Evolutionary conservation across 78 protist genomes (phyloP).

Genomic region (Dictyostelium brefeldianum): DNA sequence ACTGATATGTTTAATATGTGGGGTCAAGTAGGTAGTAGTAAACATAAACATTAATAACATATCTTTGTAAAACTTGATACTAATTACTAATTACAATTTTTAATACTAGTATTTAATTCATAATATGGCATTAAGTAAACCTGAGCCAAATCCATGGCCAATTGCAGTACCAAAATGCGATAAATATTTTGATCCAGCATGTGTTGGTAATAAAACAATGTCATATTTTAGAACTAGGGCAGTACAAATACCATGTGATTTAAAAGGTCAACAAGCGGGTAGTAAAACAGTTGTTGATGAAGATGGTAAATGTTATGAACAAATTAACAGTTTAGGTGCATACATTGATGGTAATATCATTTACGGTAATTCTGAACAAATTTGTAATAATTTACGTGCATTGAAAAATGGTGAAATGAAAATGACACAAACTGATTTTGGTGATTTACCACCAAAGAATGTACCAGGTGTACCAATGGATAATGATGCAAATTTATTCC

Average conservation of each 20-base stretch:
- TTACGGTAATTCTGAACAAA: conserved; percentile 34
- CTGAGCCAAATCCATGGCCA: conserved; percentile 32
- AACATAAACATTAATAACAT: not conserved
- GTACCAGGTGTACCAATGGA: conserved; percentile 47
- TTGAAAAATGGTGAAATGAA: conserved; percentile 40
- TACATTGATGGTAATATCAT: conserved; percentile 58
- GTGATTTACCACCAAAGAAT: conserved; percentile 69
- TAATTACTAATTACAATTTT: not conserved
- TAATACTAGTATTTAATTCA: conserved; percentile 48
- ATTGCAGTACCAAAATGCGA: conserved; percentile 75
- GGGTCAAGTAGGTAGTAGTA: conserved; percentile 82
- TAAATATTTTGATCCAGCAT: conserved; percentile 69
- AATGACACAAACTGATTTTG: not conserved
- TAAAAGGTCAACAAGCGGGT: not conserved
- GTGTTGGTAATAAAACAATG: conserved; percentile 51
- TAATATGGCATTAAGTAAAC: conserved; percentile 48
- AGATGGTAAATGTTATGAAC: conserved; percentile 56
- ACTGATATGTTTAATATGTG: conserved; percentile 75
- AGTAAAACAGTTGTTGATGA: not conserved
- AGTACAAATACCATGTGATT: not conserved
- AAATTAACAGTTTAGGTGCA: conserved; percentile 48
- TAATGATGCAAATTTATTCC: conserved; percentile 54
- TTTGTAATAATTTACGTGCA: conserved; percentile 16
- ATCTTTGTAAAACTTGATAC: not conserved
- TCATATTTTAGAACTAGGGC: conserved; percentile 48